A percentile compares a stretch with the other conserved stretches of the same genome.
phyloP scores from a whole-genome alignment of 2,329 filamentous ascomycete species.

The Camillea tinctor region DNA sequence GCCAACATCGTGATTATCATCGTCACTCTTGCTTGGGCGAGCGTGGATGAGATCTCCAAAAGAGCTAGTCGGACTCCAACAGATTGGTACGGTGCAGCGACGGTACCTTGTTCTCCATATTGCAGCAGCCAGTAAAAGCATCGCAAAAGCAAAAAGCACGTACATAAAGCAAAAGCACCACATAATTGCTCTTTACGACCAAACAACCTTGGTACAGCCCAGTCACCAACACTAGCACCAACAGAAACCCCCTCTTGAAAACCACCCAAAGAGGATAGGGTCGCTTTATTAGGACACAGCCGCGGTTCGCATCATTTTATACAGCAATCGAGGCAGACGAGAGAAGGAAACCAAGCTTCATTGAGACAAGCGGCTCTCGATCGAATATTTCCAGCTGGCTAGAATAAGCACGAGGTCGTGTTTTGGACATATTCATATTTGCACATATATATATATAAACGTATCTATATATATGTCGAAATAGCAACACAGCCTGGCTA shows the following conservation, averaged over 20 bases:
- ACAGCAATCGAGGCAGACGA: neutral
- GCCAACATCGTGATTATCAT: neutral
- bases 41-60: conserved; percentile 1
- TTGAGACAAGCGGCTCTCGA: neutral
- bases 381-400: neutral
- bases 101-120: conserved; percentile 9
- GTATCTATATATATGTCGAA: neutral
- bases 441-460: conserved; percentile 1
- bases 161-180: conserved; percentile 25
- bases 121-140: conserved; percentile 10
- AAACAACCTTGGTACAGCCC: conserved; percentile 10
- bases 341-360: neutral
- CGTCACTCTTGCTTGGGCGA: neutral
- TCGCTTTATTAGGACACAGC: neutral
- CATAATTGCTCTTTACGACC: conserved; percentile 20
- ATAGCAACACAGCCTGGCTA: conserved; percentile 3
- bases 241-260: conserved; percentile 11
- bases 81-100: conserved; percentile 18
- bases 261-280: conserved; percentile 15
- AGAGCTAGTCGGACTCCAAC: conserved; percentile 15
- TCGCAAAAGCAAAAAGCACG: conserved; percentile 14
- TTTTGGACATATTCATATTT: neutral
- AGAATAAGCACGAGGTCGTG: neutral
- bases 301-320: neutral
- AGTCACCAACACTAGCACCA: conserved; percentile 17